Base-by-base conservation (phyloP, 192 early-diverging fungal species). In the Coemansia sp. region DNA sequence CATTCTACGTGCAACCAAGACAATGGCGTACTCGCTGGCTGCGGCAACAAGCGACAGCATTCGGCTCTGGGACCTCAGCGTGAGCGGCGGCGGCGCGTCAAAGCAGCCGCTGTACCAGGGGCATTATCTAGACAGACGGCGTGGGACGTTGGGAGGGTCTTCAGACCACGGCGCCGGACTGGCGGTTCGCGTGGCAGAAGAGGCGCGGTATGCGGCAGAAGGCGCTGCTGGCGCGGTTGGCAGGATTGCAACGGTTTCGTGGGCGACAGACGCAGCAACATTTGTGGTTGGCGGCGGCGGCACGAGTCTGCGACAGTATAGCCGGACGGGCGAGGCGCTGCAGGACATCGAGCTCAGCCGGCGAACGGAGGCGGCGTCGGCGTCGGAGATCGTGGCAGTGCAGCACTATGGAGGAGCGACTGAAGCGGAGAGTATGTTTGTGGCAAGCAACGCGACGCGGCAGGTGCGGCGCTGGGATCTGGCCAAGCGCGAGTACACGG, bases 401-500 rank as follows among this genome's bases (percentile, higher is more conserved):
- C 56, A 69, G 42, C 74, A 81, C 64, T 81, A 70, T 18, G 79
- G 79, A 53, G 9, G 44, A 0, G 52, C 43, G 13, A 18, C 21
- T 1, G 49, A n/a, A 5, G 65, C 79, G 3, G 67, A 81, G 50
- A 37, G 60, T 8, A 56, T 81, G 60, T 81, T 76, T 70, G 65
- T 81, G 15, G 79, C 73, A 4, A 70, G 72, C 67, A 76, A 72
- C 70, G 61, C 74, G n/a, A 65, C 54, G 11, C 32, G 56, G 42
- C 73, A 81, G 57, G 79, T 81, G 60, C 73, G 74, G n/a, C 67
- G 74, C 5, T 81, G 74, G 73, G 74, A 81, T 60, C 71, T 76
- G 71, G 70, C 70, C 15, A 64, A 67, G 16, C 60, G 44, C 15
- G 67, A 76, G 38, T 81, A 67, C 43, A 65, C 63, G 0, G 45